phyloP scores from a whole-genome alignment of 2,329 filamentous ascomycete genomes.

The Colletotrichum cordylinicola region DNA sequence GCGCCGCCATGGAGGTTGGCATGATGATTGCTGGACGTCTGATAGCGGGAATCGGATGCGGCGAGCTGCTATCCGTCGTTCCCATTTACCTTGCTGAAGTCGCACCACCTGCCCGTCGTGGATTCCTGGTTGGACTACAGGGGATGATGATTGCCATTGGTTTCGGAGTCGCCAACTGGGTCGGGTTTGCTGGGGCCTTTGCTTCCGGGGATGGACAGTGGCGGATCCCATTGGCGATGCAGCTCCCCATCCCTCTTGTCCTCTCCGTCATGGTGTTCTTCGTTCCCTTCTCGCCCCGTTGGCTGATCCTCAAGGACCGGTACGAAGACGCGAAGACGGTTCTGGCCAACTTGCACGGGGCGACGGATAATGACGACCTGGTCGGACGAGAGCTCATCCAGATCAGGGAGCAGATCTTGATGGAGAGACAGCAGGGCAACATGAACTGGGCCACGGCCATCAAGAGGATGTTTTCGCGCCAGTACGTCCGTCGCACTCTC shows the following conservation, averaged over 20 bases:
- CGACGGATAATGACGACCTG: slow-evolving; percentile 25
- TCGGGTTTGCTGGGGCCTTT: slow-evolving; percentile 39
- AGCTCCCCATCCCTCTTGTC: slow-evolving; percentile 25
- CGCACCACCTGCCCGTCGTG: slow-evolving; percentile 27
- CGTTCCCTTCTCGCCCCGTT: slow-evolving; percentile 31
- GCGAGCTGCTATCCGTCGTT: slow-evolving; percentile 25
- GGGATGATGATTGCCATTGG: slow-evolving; percentile 30
- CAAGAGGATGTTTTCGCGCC: slow-evolving; percentile 26
- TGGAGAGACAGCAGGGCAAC: slow-evolving; percentile 28
- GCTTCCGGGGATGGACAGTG: slow-evolving; percentile 33
- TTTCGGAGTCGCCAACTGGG: slow-evolving; percentile 36
- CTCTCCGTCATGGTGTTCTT: slow-evolving; percentile 26
- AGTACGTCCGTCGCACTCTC: slow-evolving; percentile 34
- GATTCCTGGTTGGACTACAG: slow-evolving; percentile 28
- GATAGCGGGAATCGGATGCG: slow-evolving; percentile 25
- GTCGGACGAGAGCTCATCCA: slow-evolving; percentile 29
- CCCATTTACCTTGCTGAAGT: slow-evolving; percentile 33
- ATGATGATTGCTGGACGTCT: slow-evolving; percentile 33
- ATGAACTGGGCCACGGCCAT: slow-evolving; percentile 23
- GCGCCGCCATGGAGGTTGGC: slow-evolving; percentile 27
- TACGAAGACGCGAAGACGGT: slow-evolving; percentile 24
- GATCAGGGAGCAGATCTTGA: slow-evolving; percentile 33
- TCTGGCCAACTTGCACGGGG: slow-evolving; percentile 23
- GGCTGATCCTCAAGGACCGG: slow-evolving; percentile 17
- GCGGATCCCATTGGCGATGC: slow-evolving; percentile 29